phyloP scores from a whole-genome alignment of 768 basidiomycete species.

The Mycena alexandri region DNA sequence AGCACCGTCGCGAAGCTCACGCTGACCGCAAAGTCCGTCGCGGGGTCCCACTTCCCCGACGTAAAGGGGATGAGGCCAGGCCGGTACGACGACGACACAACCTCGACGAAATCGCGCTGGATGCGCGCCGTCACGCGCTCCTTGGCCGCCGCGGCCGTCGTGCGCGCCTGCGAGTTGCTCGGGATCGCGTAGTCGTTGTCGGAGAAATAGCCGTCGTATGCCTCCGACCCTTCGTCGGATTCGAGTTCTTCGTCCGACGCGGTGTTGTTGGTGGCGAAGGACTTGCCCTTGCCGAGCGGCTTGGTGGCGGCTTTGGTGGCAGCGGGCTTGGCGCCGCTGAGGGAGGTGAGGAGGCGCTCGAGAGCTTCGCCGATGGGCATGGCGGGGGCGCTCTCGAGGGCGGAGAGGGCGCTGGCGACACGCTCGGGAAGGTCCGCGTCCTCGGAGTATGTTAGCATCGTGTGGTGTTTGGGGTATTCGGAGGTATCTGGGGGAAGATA shows the following conservation, averaged over 20 bases:
- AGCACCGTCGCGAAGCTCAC: conserved; percentile 68
- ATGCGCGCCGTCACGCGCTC: conserved; percentile 38
- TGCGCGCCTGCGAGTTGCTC: background rate
- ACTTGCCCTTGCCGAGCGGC: conserved; percentile 37
- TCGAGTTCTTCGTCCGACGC: conserved; percentile 48
- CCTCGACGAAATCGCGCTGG: conserved; percentile 65
- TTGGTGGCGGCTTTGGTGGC: conserved; percentile 11
- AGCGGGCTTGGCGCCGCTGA: conserved; percentile 41
- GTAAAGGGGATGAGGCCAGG: conserved; percentile 65
- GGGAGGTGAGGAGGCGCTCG: conserved; percentile 54
- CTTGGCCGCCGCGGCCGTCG: conserved; percentile 39
- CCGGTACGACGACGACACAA: conserved; percentile 60
- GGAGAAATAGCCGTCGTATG: conserved; percentile 54
- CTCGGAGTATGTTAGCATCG: conserved; percentile 67
- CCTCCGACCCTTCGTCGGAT: conserved; percentile 49
- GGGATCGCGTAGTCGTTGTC: conserved; percentile 39
- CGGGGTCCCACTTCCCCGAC: background rate
- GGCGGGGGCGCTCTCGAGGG: conserved; percentile 56
- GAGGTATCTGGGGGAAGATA: conserved; percentile 64
- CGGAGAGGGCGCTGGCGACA: conserved; percentile 58
- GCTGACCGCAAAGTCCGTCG: conserved; percentile 35
- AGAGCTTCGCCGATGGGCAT: conserved; percentile 60
- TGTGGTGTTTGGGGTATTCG: conserved; percentile 73
- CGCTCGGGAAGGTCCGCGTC: conserved; percentile 57
- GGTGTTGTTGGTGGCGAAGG: conserved; percentile 19